Base-by-base conservation (phyloP, 2,329 filamentous ascomycete genomes). In the Aureobasidium uvarum region DNA sequence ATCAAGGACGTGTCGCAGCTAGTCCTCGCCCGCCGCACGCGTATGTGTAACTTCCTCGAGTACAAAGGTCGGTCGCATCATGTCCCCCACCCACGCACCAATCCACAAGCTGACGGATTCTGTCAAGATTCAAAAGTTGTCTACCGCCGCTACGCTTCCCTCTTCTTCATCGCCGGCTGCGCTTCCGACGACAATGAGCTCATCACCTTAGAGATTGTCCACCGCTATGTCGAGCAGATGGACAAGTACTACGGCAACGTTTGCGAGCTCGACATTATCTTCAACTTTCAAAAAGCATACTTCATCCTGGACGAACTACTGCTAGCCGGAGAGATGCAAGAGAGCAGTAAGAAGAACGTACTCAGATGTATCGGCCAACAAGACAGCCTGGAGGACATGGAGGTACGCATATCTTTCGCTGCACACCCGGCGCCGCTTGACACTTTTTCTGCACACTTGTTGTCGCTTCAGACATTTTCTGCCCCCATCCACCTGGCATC, bases 211-310 rank as follows among this genome's bases (percentile, higher is more conserved):
- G 95, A 99, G 79, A 92, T 99, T 76, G 96, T 99, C 74, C 95
- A 99, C 79, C 92, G 95, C 80, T 99, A 99, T 77, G 95, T 99
- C 75, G 95, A 99, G 80, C 95, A 99, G 81, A 99, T 99, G 95
- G 95, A 99, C 84, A 99, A 99, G 79, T 99, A 99, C 83, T 99
- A 98, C 79, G 95, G 95, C 78, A 99, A 99, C 78, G 95, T 99
- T 67, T 99, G 95, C 87, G 95, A 99, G 81, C 86, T 99, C 70
- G 93, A 98, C 78, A 97, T 98, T 80, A 99, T 99, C 78, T 99
- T 99, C 86, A 98, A 96, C 77, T 99, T 99, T 78, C 96, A 96
- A 72, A 99, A 99, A 80, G 95, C 95, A 67, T 99, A 99, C 80
- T 99, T 98, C 80, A 99, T 99, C 71, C 86, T 99, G 54, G 95